Conservation (phyloP, 371 early-diverging fungal genomes). For the Funneliformis caledonium region DNA sequence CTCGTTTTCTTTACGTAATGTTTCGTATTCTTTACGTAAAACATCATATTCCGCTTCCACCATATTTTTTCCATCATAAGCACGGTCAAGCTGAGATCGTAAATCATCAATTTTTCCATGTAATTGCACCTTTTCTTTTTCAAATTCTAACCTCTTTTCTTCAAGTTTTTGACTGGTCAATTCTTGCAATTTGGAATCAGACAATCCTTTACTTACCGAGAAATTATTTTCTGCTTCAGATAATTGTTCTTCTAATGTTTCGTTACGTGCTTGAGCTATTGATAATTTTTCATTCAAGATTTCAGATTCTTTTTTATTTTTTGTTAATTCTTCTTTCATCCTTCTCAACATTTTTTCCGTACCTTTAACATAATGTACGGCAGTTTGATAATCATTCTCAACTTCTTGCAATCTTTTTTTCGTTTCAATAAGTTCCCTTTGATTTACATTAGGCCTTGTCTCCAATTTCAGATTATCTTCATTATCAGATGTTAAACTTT, state of each 20-base stretch:
- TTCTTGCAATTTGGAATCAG: slow-evolving; percentile 26
- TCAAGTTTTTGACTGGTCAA: slow-evolving; percentile 20
- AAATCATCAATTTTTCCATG: slow-evolving; percentile 8
- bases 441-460: not conserved
- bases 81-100: slow-evolving; percentile 4
- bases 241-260: slow-evolving; percentile 37
- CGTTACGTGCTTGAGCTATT: slow-evolving; percentile 40
- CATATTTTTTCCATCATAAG: slow-evolving; percentile 26
- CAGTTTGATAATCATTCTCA: slow-evolving; percentile 49
- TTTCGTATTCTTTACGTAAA: slow-evolving; percentile 37
- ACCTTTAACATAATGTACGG: slow-evolving; percentile 49
- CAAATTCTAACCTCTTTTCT: slow-evolving; percentile 19
- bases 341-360: slow-evolving; percentile 46
- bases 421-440: not conserved
- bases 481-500: not conserved
- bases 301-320: slow-evolving; percentile 41
- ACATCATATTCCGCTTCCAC: slow-evolving; percentile 30
- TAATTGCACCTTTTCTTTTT: slow-evolving; percentile 13
- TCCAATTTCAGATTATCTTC: not conserved
- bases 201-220: slow-evolving; percentile 1
- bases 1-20: slow-evolving; percentile 16
- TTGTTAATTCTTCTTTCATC: slow-evolving; percentile 47
- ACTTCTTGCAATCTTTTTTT: slow-evolving; percentile 45
- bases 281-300: slow-evolving; percentile 24
- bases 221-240: slow-evolving; percentile 29